Base-by-base conservation (phyloP, 495 filamentous ascomycete genomes). In the Aspergillus affinis region DNA sequence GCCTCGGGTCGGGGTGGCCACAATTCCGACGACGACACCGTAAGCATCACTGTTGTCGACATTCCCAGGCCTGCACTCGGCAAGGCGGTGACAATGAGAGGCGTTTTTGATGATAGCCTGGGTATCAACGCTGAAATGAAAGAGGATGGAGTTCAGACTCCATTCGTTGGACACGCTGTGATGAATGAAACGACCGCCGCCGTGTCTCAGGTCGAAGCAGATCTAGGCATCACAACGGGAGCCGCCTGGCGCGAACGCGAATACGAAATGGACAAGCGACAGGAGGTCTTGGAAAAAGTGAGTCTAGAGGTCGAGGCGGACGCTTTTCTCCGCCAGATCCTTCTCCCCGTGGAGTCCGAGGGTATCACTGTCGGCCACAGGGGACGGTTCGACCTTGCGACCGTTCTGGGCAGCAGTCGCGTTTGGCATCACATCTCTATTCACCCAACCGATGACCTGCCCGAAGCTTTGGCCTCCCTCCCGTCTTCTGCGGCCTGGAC, bases 101-200 rank as follows among this genome's bases (percentile, higher is more conserved):
- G 90, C 4, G 85, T 98, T 32, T 98, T 98, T 67, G 93, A 98
- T 65, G 94, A 97, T 63, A 83, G 73, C 29, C 75, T 88, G n/a
- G 94, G 94, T 51, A 96, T 98, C 73, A 97, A 98, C 63, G 84
- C 87, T 1, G 94, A 98, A 72, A 98, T 98, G 93, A 94, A 91
- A 69, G 86, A 92, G 59, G 94, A 98, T 65, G 95, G 95, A 17
- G 84, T 98, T 23, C 79, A 88, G 29, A 81, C 93, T 18, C 78
- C 78, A 1, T 50, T 86, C 0, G 84, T 85, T 5, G 89, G 89
- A 8, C 86, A 86, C 55, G 95, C 94, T 0, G 87, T 98, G 30
- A 60, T 91, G 10, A 86, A 86, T 55, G 93, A 96, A 69, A 94
- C 96, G 89, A 83, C 88, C 64, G 84, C 83, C 51, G 91, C 92